Evolutionary conservation across 2,329 filamentous ascomycete genomes (phyloP).

Genomic region (Trichoderma sp.): DNA sequence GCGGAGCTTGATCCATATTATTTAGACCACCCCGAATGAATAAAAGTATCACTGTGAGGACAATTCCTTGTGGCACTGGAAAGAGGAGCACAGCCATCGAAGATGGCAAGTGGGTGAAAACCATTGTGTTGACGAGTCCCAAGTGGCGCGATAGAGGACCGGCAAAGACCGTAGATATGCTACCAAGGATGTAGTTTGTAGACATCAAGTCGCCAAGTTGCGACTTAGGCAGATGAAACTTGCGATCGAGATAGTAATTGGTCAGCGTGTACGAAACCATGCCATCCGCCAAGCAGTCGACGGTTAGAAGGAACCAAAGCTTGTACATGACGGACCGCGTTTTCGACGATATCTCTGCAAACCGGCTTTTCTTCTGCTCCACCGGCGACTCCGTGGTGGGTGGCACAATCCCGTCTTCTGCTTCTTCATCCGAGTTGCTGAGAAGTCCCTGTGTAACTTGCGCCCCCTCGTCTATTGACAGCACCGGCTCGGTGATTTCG

Average conservation of each 20-base stretch:
- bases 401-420: slow-evolving; percentile 17
- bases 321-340: slow-evolving; percentile 61
- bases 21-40: slow-evolving; percentile 61
- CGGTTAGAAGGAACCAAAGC: slow-evolving; percentile 61
- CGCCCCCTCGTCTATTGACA: not conserved
- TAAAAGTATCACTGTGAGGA: slow-evolving; percentile 53
- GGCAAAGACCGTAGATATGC: slow-evolving; percentile 55
- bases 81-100: slow-evolving; percentile 61
- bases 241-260: slow-evolving; percentile 57
- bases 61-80: slow-evolving; percentile 51
- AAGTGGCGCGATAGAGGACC: slow-evolving; percentile 57
- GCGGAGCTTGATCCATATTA: slow-evolving; percentile 67
- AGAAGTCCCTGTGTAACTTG: slow-evolving; percentile 22
- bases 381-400: not conserved
- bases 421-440: slow-evolving; percentile 29
- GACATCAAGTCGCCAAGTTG: slow-evolving; percentile 60
- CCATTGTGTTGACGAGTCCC: slow-evolving; percentile 64
- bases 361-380: slow-evolving; percentile 23
- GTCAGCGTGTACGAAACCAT: slow-evolving; percentile 61
- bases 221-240: slow-evolving; percentile 55
- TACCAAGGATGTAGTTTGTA: slow-evolving; percentile 51
- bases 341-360: slow-evolving; percentile 55
- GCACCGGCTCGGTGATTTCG: slow-evolving; percentile 39
- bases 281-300: slow-evolving; percentile 65
- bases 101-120: slow-evolving; percentile 61